phyloP scores from a whole-genome alignment of 2,329 filamentous ascomycete species.

The Taxawa tesnikishii region DNA sequence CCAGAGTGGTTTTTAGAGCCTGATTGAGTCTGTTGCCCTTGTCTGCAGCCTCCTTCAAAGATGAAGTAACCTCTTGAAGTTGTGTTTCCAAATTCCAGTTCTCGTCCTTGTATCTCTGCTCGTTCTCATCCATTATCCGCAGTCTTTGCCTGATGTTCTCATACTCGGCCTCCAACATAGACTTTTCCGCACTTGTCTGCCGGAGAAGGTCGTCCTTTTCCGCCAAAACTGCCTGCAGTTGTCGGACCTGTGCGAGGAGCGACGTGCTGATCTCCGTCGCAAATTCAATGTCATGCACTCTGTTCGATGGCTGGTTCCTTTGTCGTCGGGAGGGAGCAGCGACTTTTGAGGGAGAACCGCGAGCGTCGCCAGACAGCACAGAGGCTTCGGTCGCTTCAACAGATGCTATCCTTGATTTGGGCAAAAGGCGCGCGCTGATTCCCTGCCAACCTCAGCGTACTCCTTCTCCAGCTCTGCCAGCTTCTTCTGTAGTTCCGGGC shows the following conservation, averaged over 20 bases:
- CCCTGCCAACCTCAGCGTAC: constrained; percentile 84
- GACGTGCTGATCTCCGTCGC: constrained; percentile 97
- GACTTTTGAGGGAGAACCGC: constrained; percentile 79
- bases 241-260: constrained; percentile 83
- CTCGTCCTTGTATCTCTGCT: constrained; percentile 93
- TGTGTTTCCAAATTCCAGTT: constrained; percentile 96
- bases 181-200: constrained; percentile 60
- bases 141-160: constrained; percentile 70
- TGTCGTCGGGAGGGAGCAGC: constrained; percentile 77
- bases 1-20: constrained; percentile 53
- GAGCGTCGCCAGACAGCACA: constrained; percentile 67
- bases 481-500: constrained; percentile 69
- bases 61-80: constrained; percentile 67
- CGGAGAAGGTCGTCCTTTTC: constrained; percentile 84
- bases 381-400: constrained; percentile 14
- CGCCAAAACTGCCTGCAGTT: constrained; percentile 69
- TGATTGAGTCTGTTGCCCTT: constrained; percentile 73
- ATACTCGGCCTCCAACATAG: constrained; percentile 68
- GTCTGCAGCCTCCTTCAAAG: constrained; percentile 64
- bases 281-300: constrained; percentile 93
- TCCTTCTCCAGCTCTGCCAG: constrained; percentile 83
- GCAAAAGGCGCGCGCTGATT: constrained; percentile 84
- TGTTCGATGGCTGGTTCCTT: constrained; percentile 76
- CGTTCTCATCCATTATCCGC: constrained; percentile 77
- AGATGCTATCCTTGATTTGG: constrained; percentile 54